These are phyloP conservation scores for Ceratobasidium sp. DNA, from an alignment of 1,284 basidiomycete species.

Conservation along the genomic window DNA sequence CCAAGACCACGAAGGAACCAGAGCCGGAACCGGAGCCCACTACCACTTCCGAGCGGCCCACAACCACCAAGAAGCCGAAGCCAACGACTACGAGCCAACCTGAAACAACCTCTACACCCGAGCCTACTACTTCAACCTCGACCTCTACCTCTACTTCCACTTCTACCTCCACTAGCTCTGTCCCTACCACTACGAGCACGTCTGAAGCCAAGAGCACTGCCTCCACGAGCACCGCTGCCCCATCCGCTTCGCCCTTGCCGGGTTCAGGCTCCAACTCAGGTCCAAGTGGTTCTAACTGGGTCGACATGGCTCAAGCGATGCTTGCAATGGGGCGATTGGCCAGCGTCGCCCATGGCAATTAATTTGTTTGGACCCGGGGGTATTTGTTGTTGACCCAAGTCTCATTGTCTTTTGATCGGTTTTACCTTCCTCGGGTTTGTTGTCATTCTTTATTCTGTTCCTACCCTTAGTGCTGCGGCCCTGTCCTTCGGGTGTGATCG, in stretches of 20 bases:
- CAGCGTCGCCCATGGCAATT: not conserved
- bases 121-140: slow-evolving; percentile 19
- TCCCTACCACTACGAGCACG: slow-evolving; percentile 32
- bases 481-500: slow-evolving; percentile 25
- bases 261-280: slow-evolving; percentile 26
- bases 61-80: slow-evolving; percentile 9
- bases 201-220: slow-evolving; percentile 21
- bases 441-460: slow-evolving; percentile 30
- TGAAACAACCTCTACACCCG: slow-evolving; percentile 11
- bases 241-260: slow-evolving; percentile 5
- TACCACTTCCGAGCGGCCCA: not conserved
- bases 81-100: too few species aligned
- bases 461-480: not conserved
- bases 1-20: slow-evolving; percentile 3
- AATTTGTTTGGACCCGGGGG: not conserved
- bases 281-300: slow-evolving; percentile 24
- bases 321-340: slow-evolving; percentile 29
- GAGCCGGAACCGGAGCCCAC: slow-evolving; percentile 17
- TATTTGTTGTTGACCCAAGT: not conserved
- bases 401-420: not conserved
- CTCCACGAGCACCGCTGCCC: not conserved
- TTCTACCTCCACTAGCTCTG: slow-evolving; percentile 12
- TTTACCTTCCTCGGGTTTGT: slow-evolving; percentile 16
- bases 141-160: slow-evolving; percentile 2
- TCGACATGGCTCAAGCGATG: slow-evolving; percentile 25